Evolutionary conservation across 345 rosid species (phyloP).

Genomic region (Heritiera fomes): DNA sequence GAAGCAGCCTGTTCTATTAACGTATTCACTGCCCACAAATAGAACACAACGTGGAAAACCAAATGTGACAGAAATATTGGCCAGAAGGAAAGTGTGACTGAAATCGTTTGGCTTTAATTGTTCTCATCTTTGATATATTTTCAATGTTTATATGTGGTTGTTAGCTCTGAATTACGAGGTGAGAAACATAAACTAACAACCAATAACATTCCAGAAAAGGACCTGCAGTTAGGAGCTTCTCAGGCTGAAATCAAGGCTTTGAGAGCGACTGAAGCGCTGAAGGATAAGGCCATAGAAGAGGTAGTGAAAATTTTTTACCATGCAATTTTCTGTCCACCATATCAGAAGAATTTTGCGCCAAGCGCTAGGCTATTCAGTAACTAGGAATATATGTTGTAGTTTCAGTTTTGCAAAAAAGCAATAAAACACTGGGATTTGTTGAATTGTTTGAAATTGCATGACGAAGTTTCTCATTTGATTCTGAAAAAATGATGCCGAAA

Average conservation of each 20-base stretch:
- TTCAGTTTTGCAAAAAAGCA: background rate
- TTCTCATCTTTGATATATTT: too few species aligned
- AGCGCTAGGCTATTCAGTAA: background rate
- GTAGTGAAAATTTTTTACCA: constrained; percentile 31
- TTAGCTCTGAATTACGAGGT: background rate
- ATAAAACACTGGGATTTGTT: background rate
- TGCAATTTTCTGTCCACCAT: too few species aligned
- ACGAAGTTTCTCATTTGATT: background rate
- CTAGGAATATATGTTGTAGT: background rate
- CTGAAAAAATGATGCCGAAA: background rate
- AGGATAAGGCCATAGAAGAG: constrained; percentile 72
- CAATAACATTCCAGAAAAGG: constrained; percentile 52
- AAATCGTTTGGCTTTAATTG: background rate
- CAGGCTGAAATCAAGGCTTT: constrained; percentile 64
- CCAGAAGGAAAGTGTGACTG: background rate
- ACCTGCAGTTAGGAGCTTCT: constrained; percentile 51
- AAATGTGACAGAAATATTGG: background rate
- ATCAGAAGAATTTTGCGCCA: too few species aligned
- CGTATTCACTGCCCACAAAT: background rate
- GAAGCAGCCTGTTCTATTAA: background rate
- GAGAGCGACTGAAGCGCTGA: constrained; percentile 61
- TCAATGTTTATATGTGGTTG: background rate
- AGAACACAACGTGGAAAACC: background rate
- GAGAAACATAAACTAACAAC: background rate
- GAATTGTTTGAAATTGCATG: background rate